A percentile compares a stretch with the other conserved stretches of the same genome.
Conservation (phyloP, 768 basidiomycete genomes). For the Multifurca ochricompacta region DNA sequence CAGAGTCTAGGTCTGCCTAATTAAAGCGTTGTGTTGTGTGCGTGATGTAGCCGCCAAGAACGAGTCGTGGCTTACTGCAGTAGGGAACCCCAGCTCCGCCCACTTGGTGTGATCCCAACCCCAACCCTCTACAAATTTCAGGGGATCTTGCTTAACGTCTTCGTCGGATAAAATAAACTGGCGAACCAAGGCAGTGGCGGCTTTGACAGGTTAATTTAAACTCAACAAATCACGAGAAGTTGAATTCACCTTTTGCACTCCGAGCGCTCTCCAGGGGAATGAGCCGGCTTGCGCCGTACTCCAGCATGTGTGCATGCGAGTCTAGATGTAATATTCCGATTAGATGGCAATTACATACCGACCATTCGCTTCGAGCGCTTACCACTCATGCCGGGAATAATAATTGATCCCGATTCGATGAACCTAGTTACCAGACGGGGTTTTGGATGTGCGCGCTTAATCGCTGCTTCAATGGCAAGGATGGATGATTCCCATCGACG, state of each 20-base stretch:
- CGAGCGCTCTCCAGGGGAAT: conserved; percentile 58
- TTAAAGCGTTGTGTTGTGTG: neutral
- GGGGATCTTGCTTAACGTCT: conserved; percentile 47
- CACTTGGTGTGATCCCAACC: conserved; percentile 91
- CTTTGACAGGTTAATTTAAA: conserved; percentile 29
- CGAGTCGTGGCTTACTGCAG: conserved; percentile 42
- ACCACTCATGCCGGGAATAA: conserved; percentile 72
- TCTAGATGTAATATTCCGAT: conserved; percentile 36
- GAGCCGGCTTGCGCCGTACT: conserved; percentile 62
- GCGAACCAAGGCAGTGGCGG: conserved; percentile 54
- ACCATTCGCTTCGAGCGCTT: conserved; percentile 23
- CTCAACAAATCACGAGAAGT: neutral
- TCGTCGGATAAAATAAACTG: conserved; percentile 52
- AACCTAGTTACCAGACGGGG: conserved; percentile 37
- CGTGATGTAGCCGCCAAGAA: neutral
- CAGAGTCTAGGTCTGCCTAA: conserved; percentile 65
- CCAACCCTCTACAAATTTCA: conserved; percentile 64
- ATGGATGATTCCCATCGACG: conserved; percentile 32
- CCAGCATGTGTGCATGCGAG: conserved; percentile 71
- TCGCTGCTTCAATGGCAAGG: conserved; percentile 20
- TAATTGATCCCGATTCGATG: conserved; percentile 47
- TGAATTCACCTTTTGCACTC: conserved; percentile 44
- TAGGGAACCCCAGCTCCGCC: conserved; percentile 54
- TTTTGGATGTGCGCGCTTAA: conserved; percentile 21
- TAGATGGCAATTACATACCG: conserved; percentile 15